Base-by-base conservation (phyloP, 2,329 filamentous ascomycete species). In the Fusarium haematococcum region DNA sequence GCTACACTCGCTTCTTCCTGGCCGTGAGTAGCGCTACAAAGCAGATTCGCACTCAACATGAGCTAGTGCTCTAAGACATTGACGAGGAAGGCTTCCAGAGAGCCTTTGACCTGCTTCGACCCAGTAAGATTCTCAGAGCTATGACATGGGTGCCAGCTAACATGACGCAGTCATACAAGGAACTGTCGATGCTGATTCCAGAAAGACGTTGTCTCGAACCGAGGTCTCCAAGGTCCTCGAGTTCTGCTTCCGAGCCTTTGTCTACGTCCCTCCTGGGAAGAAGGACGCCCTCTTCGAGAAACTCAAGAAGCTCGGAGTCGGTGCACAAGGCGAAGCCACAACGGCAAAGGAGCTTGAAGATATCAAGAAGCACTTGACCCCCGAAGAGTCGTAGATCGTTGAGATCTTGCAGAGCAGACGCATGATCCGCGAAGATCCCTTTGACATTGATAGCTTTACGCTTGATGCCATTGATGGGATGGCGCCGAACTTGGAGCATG, bases 1-100 rank as follows among this genome's bases (percentile, higher is more conserved):
- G 81, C 5, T 89, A 88, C 71, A 85, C 84, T 1, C 83, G 86
- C 2, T 89, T 88, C 77, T 73, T 88, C 37, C 41, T 80, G 5
- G 76, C 75, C 0, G 79, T 79, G 8, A 65, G 71, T 30, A 78
- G 71, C 39, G 76, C 76, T 6, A 69, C 71, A 30, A 76, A 82
- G 73, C 86, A 88, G 73, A 87, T 88, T 18, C 74, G 79, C 6
- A 58, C 67, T 4, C 75, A 82, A 33, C 81, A 86, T 9, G 76
- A 83, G 62, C 81, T 83, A 0, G 78, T 88, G 5, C 70, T 87
- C 5, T 80, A 74, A 11, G 85, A 87, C 63, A 80, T 80, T 14
- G 80, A 86, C 30, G 85, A 87, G 68, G 79, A 83, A 1, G 77
- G 78, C 7, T 87, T 86, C 63, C 82, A 88, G 37, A 71, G 80